phyloP scores from a whole-genome alignment of 768 basidiomycete species.

The Dictyophora rubrovolvata region DNA sequence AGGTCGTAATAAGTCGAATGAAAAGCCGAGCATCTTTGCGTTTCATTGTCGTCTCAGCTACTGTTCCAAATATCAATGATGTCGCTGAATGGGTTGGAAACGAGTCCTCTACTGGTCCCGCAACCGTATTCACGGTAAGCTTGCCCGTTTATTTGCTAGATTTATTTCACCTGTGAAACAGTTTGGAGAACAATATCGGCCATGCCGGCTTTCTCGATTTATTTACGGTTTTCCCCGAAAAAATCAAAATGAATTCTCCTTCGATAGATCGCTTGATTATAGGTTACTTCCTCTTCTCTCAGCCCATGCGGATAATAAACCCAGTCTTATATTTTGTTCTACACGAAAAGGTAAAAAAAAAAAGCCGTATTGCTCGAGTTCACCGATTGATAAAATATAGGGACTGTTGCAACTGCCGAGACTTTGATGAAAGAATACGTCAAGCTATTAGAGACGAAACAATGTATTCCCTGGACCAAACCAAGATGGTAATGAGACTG shows the following conservation, averaged over 20 bases:
- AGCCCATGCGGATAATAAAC: constrained; percentile 66
- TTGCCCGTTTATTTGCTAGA: neutral
- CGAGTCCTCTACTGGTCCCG: constrained; percentile 30
- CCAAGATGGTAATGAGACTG: constrained; percentile 35
- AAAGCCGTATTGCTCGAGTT: neutral
- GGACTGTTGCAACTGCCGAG: constrained; percentile 55
- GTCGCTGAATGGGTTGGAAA: constrained; percentile 81
- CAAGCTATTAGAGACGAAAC: constrained; percentile 38
- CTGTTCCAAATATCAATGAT: constrained; percentile 87
- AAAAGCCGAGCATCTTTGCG: constrained; percentile 65
- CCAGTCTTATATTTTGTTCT: constrained; percentile 79
- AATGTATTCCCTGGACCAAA: constrained; percentile 57
- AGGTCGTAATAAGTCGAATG: constrained; percentile 94
- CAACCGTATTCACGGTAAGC: constrained; percentile 60
- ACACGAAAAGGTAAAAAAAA: constrained; percentile 66
- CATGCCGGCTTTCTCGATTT: constrained; percentile 65
- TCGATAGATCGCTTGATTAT: constrained; percentile 58
- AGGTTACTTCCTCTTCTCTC: constrained; percentile 66
- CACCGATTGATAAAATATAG: constrained; percentile 14
- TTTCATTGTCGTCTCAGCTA: constrained; percentile 86
- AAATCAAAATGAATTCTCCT: constrained; percentile 70
- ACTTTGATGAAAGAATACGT: constrained; percentile 65
- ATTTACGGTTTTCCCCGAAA: constrained; percentile 65
- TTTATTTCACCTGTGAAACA: constrained; percentile 20
- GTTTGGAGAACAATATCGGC: constrained; percentile 91